Evolutionary conservation across 768 basidiomycete species (phyloP), one percentile per base, ranked within the genome.

Genomic region (Lactarius pseudohatsudake): DNA sequence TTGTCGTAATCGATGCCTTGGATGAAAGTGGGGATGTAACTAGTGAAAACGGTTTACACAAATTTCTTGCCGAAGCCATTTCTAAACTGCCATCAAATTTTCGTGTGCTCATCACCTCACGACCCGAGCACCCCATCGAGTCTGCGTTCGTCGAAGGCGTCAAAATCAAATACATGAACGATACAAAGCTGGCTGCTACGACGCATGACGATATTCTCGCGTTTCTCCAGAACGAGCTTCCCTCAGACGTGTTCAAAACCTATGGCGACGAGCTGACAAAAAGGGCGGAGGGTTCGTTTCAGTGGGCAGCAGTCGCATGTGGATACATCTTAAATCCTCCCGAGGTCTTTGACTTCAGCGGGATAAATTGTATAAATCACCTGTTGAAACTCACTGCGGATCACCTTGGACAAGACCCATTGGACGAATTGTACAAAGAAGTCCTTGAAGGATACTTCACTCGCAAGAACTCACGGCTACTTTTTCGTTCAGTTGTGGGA

Each of bases 1-100:
- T 59, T 8, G 28, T 59, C 22, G 40, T 59, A 11, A 59, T 59
- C 38, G 58, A 59, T 30, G 58, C 38, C 22, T 11, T 59, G 22
- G 58, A 59, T 10, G 58, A 59, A 7, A 40, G 58, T 20, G 58
- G n/a, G 15, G 58, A 59, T 18, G 36, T 8, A 41, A 8, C 38
- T 43, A 16, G 22, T 8, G 3, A 9, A 26, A 40, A 6, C 1
- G 38, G 38, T 1, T 22, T 57, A 9, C 55, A 57, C 34, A 36
- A 34, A 11, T 57, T 57, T n/a, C 55, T 57, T 8, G 28, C 55
- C n/a, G 9, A 20, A 18, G 7, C 9, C 16, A 16, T 57, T 5
- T 15, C 11, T 5, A n/a, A 22, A 43, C 58, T 59, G 3, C 58
- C 58, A 3, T 43, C 58, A 6, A 59, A 59, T 2, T 59, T 59